Conservation (phyloP, 306 rosid species). For the Malus orientalis region DNA sequence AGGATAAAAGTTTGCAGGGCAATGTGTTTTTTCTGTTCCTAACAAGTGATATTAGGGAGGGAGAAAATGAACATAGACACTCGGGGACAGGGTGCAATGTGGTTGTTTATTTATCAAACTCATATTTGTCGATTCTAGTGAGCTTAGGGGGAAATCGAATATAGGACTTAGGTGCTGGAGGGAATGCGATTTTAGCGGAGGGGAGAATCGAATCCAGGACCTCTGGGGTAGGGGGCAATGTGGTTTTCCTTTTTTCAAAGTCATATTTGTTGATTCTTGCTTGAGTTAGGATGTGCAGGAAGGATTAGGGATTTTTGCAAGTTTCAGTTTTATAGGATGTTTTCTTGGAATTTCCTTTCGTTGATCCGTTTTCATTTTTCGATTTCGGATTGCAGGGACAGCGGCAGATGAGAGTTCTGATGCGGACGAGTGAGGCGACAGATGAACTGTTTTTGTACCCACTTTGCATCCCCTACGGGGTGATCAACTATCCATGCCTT, state of each 20-base stretch:
- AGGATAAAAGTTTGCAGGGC: neutral
- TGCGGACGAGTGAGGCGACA: conserved; percentile 23
- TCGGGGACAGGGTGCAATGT: neutral
- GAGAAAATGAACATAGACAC: neutral
- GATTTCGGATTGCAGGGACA: conserved; percentile 39
- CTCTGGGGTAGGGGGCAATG: too few species aligned
- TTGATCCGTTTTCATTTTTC: neutral
- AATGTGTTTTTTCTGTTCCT: neutral
- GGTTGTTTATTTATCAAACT: neutral
- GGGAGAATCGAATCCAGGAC: too few species aligned
- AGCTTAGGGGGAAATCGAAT: neutral
- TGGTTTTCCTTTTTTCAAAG: too few species aligned
- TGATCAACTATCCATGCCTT: neutral
- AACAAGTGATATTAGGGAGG: neutral
- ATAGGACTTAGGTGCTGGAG: too few species aligned
- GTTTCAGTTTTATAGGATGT: neutral
- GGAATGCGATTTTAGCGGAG: too few species aligned
- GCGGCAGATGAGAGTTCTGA: conserved; percentile 31
- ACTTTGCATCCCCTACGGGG: conserved; percentile 1
- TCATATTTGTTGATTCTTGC: too few species aligned
- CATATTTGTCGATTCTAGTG: neutral
- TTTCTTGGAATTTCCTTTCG: neutral
- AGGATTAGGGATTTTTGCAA: too few species aligned
- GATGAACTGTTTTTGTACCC: neutral
- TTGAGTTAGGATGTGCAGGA: too few species aligned